Percentiles rank a stretch among this genome's conserved stretches.
Conservation (phyloP, 345 rosid species). For the Aquilaria malaccensis region DNA sequence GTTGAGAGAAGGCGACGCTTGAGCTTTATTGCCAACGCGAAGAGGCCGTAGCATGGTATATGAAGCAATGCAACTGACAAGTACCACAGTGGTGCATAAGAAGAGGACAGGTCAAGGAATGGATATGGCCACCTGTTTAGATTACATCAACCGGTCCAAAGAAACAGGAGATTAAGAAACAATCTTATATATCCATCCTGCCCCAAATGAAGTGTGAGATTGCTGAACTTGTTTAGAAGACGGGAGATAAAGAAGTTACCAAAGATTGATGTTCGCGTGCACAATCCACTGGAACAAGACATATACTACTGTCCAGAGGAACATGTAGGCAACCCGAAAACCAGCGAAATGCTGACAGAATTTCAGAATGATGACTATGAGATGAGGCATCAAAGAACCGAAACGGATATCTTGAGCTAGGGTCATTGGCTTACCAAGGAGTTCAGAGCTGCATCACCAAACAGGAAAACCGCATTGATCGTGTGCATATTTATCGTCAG, state of each 20-base stretch:
- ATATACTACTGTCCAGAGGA: constrained; percentile 74
- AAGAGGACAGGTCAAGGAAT: constrained; percentile 84
- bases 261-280: constrained; percentile 58
- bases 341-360: constrained; percentile 70
- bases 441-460: constrained; percentile 76
- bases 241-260: constrained; percentile 30
- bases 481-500: constrained; percentile 77
- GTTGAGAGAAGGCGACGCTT: constrained; percentile 49
- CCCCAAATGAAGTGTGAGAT: no score
- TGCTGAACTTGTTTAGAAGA: not conserved
- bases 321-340: constrained; percentile 87
- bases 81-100: constrained; percentile 89
- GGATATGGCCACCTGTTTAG: constrained; percentile 96
- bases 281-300: constrained; percentile 82
- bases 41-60: constrained; percentile 73
- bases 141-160: not conserved
- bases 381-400: no score
- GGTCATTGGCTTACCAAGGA: constrained; percentile 46
- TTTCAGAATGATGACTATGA: no score
- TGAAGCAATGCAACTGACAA: constrained; percentile 80
- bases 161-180: not conserved
- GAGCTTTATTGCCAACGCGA: constrained; percentile 56
- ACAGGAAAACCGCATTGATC: constrained; percentile 64
- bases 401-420: not conserved
- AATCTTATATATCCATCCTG: not conserved